Percentiles rank a stretch among this genome's conserved stretches.
phyloP scores from a whole-genome alignment of 164 flowering plant genomes.

The Umbellularia californica region DNA sequence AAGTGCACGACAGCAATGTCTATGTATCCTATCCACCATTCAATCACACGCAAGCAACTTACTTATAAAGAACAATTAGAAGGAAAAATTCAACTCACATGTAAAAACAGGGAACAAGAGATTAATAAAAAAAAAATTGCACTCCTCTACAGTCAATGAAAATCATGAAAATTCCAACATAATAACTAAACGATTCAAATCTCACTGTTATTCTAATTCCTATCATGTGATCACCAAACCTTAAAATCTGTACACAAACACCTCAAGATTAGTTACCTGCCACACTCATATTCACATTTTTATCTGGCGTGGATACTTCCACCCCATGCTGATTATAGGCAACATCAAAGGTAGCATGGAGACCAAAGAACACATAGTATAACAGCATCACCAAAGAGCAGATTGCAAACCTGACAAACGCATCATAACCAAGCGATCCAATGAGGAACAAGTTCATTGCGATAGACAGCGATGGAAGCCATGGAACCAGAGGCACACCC shows the following conservation, averaged over 20 bases:
- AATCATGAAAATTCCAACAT: too few species aligned
- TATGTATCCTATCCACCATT: too few species aligned
- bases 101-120: too few species aligned
- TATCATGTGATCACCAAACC: too few species aligned
- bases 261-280: background rate
- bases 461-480: slow-evolving; percentile 82
- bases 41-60: too few species aligned
- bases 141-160: too few species aligned
- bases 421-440: slow-evolving; percentile 64
- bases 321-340: slow-evolving; percentile 39
- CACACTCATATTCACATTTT: background rate
- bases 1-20: too few species aligned
- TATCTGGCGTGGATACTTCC: background rate
- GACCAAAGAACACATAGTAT: slow-evolving; percentile 65
- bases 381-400: slow-evolving; percentile 63
- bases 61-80: too few species aligned
- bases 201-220: too few species aligned
- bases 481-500: slow-evolving; percentile 84
- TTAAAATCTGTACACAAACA: background rate
- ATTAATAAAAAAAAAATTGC: too few species aligned
- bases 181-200: too few species aligned
- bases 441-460: slow-evolving; percentile 65
- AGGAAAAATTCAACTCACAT: too few species aligned
- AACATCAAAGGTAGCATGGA: slow-evolving; percentile 82
- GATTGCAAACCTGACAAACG: slow-evolving; percentile 63